These are phyloP conservation scores for Pichia eremophila DNA, from an alignment of 805 yeast species.

Conservation along the genomic window DNA sequence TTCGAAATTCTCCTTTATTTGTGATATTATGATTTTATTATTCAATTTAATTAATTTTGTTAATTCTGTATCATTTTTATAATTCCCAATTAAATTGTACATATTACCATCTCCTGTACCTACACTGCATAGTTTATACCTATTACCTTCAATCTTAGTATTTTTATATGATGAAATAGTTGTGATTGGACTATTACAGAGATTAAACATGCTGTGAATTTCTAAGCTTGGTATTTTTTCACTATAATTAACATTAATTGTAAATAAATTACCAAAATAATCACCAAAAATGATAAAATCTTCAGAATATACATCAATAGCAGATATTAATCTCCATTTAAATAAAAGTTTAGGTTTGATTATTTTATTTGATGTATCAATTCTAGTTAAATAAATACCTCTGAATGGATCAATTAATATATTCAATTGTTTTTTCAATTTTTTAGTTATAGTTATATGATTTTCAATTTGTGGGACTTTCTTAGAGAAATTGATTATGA, in stretches of 20 bases:
- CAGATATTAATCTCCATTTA: slow-evolving; percentile 6
- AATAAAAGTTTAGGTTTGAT: background rate
- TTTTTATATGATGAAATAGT: background rate
- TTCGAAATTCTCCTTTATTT: too few species aligned
- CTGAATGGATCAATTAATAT: slow-evolving; percentile 16
- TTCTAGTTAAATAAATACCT: slow-evolving; percentile 12
- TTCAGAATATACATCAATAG: slow-evolving; percentile 6
- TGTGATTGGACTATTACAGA: slow-evolving; percentile 5
- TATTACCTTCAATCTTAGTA: background rate
- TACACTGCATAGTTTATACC: slow-evolving; percentile 3
- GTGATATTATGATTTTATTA: too few species aligned
- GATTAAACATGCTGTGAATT: slow-evolving; percentile 3
- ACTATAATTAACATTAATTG: slow-evolving; percentile 3
- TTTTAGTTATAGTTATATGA: background rate
- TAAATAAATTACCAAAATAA: slow-evolving; percentile 17
- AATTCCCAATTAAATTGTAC: background rate
- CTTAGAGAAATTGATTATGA: background rate
- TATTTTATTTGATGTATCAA: slow-evolving; percentile 5
- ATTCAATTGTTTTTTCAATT: background rate
- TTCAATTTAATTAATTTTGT: too few species aligned
- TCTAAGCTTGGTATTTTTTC: background rate
- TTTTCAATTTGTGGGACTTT: too few species aligned
- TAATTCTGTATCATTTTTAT: too few species aligned
- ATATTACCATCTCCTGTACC: slow-evolving; percentile 14
- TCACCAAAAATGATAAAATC: slow-evolving; percentile 18